Evolutionary conservation across 2,329 filamentous ascomycete genomes (phyloP), one percentile per base, ranked within the genome.

Genomic region (Colletotrichum sp.): DNA sequence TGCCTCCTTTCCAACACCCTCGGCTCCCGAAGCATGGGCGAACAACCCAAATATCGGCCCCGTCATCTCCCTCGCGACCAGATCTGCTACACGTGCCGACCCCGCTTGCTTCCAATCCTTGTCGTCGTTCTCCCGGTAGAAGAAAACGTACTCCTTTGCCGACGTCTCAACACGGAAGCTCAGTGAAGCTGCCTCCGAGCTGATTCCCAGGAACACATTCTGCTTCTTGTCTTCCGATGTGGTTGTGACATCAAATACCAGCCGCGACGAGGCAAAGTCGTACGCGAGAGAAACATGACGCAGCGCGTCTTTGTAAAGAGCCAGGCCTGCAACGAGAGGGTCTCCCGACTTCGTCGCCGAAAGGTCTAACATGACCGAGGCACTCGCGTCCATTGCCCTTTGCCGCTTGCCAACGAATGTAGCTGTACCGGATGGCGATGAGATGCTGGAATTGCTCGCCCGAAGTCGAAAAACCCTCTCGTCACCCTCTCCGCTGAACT

Each of bases 21-120:
- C 62, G 6, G n/a, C 52, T 1, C 28, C 24, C 5, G 3, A 18
- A 6, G 63, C 60, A 8, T 67, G 34, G 2, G 81, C 81, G 60
- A 81, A 84, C 3, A 81, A 55, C 2, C 83, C 83, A 68, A 84
- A 79, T 1, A 84, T 78, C 1, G 83, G 82, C 0, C 83, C 83
- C 3, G 82, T 81, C 72, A 84, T 84, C 73, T 84, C 83, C 24
- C 78, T 80, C 12, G 79, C 80, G 0, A 81, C 82, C 79, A 84
- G 72, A 9, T 84, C 81, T 28, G 81, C 32, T 12, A 79, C 80
- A 68, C 82, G 80, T 28, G 82, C 76, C 2, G 5, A 44, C 1
- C 62, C 72, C 15, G 73, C 68, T 10, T 57, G 28, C 24, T 32
- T 9, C 75, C 66, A 68, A 5, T 36, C 18, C 16, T 12, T 6